phyloP scores from a whole-genome alignment of 116 monocot genomes.

The Iris pallida region DNA sequence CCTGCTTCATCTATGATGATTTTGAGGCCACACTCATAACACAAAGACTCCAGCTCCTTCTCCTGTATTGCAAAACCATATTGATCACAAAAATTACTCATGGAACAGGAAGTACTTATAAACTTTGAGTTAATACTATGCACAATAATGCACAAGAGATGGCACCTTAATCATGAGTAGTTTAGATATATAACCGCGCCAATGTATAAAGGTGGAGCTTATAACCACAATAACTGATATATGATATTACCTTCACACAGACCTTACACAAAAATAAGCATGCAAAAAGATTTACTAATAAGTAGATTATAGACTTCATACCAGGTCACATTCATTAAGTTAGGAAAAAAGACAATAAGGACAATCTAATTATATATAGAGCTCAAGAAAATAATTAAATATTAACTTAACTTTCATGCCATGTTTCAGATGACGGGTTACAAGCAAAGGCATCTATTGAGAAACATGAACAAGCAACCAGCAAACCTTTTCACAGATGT shows the following conservation, averaged over 20 bases:
- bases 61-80: conserved; percentile 3
- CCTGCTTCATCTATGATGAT: conserved; percentile 15
- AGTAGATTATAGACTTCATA: too few relatives aligned
- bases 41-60: conserved; percentile 15
- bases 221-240: conserved; percentile 58
- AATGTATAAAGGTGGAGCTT: conserved; percentile 75
- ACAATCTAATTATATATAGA: too few relatives aligned
- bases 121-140: too few relatives aligned
- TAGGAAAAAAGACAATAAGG: too few relatives aligned
- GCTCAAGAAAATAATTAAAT: too few relatives aligned
- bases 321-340: too few relatives aligned
- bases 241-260: conserved; percentile 44
- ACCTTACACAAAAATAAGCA: too few relatives aligned
- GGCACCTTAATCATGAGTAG: conserved; percentile 53
- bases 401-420: background rate
- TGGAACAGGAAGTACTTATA: too few relatives aligned
- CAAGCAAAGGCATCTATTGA: background rate
- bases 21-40: conserved; percentile 18
- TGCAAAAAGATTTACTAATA: too few relatives aligned
- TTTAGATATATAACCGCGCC: conserved; percentile 36
- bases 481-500: conserved; percentile 75
- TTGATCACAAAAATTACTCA: too few relatives aligned
- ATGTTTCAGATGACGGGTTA: background rate
- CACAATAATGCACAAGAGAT: too few relatives aligned
- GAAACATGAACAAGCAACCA: background rate